Evolutionary conservation across 768 basidiomycete genomes (phyloP).

Genomic region (Tephrocybe sp.): DNA sequence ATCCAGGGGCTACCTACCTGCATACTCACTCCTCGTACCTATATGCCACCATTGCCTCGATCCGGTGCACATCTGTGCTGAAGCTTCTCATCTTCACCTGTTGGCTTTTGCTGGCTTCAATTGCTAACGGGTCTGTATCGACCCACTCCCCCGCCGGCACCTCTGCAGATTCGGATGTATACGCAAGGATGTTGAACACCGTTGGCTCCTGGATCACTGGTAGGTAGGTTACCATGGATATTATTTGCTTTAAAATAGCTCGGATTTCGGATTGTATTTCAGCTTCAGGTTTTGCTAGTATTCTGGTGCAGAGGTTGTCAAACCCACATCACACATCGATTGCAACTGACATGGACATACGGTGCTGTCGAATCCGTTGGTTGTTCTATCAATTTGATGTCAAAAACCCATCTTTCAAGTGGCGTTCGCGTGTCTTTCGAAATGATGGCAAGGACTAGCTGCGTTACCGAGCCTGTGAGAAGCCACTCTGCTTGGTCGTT

Average conservation of each 20-base stretch:
- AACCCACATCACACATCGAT: background rate
- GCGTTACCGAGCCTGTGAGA: slow-evolving; percentile 86
- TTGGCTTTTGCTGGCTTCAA: slow-evolving; percentile 91
- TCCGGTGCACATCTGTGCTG: slow-evolving; percentile 96
- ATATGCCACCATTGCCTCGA: slow-evolving; percentile 98
- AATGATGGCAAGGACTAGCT: slow-evolving; percentile 94
- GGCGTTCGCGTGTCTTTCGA: slow-evolving; percentile 91
- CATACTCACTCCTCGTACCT: slow-evolving; percentile 78
- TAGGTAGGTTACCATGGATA: slow-evolving; percentile 94
- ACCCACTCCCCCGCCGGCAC: slow-evolving; percentile 95
- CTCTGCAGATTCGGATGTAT: slow-evolving; percentile 89
- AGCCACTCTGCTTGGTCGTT: slow-evolving; percentile 77
- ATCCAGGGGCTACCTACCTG: too few species aligned
- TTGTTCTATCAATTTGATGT: slow-evolving; percentile 81
- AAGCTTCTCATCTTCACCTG: slow-evolving; percentile 95
- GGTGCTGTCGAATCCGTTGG: slow-evolving; percentile 47
- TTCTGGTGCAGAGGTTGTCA: slow-evolving; percentile 31
- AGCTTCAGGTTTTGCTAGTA: slow-evolving; percentile 68
- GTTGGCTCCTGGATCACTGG: slow-evolving; percentile 94
- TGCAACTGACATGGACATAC: slow-evolving; percentile 37
- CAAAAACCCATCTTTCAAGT: slow-evolving; percentile 98
- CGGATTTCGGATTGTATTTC: slow-evolving; percentile 98
- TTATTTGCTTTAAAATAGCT: slow-evolving; percentile 97
- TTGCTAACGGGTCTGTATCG: slow-evolving; percentile 89
- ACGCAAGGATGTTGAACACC: slow-evolving; percentile 97